Percentiles rank a stretch among this genome's conserved stretches.
Conservation (phyloP, 306 rosid genomes). For the Cicer arietinum region DNA sequence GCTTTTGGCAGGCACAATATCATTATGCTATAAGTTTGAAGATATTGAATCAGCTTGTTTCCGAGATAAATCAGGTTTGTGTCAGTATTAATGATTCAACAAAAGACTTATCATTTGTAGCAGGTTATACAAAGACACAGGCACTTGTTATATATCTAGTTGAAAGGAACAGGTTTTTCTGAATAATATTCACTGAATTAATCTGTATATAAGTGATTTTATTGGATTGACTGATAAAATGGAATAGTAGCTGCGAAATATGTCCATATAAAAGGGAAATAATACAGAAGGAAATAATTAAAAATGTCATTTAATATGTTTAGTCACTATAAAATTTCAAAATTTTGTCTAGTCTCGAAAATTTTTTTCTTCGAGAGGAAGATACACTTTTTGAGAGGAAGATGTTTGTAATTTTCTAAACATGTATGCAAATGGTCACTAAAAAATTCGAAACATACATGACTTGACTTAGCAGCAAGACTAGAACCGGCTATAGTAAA, state of each 20-base stretch:
- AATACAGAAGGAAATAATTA: not conserved
- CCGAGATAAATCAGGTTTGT: conserved; percentile 62
- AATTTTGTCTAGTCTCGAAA: too few relatives aligned
- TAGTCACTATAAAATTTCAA: too few relatives aligned
- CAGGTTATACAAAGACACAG: conserved; percentile 12
- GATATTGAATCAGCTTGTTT: conserved; percentile 59
- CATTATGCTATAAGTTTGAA: conserved; percentile 60
- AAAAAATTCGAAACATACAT: too few relatives aligned
- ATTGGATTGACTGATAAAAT: not conserved
- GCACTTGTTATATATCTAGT: not conserved
- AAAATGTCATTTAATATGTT: not conserved
- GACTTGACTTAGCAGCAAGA: too few relatives aligned
- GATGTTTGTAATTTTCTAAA: too few relatives aligned
- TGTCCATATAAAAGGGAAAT: not conserved
- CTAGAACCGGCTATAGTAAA: too few relatives aligned
- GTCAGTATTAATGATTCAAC: conserved; percentile 22
- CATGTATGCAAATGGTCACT: too few relatives aligned
- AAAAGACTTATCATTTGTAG: conserved; percentile 22
- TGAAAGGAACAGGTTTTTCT: conserved; percentile 5
- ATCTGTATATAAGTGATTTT: not conserved
- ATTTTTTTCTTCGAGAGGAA: too few relatives aligned
- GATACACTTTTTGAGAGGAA: too few relatives aligned
- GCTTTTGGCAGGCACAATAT: conserved; percentile 52
- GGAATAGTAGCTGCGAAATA: not conserved
- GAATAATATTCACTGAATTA: not conserved